Evolutionary conservation across 139 green algal genomes (phyloP).

Genomic region (Yamagishiella unicocca): DNA sequence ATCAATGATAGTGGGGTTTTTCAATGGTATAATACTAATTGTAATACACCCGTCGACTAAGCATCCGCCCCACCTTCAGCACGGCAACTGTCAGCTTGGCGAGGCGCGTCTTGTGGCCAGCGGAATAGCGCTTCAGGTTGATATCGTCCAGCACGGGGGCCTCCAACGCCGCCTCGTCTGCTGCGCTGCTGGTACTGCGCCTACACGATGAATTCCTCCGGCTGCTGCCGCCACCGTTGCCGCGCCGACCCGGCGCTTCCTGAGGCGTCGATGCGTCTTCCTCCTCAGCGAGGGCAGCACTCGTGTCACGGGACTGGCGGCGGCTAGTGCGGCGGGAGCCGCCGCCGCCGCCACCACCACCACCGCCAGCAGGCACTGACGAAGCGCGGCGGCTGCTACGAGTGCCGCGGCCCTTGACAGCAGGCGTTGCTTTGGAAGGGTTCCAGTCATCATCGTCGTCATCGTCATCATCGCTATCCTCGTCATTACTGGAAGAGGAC

Average conservation of each 20-base stretch:
- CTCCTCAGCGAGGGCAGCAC: no score
- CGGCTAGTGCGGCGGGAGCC: background rate
- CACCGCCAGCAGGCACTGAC: background rate
- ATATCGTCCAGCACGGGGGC: conserved; percentile 7
- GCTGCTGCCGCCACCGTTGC: no score
- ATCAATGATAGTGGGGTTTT: no score
- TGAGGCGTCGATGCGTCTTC: no score
- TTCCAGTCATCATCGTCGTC: conserved; percentile 62
- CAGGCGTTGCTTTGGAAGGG: conserved; percentile 60
- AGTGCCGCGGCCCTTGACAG: background rate
- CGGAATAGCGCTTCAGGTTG: conserved; percentile 32
- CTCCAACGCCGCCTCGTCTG: background rate
- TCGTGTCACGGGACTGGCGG: background rate
- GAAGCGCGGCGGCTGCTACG: conserved; percentile 22
- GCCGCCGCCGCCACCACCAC: background rate
- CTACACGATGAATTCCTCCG: no score
- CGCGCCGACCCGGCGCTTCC: no score
- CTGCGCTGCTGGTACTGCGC: background rate
- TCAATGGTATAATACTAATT: no score
- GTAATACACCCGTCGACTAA: no score
- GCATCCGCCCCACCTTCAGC: conserved; percentile 41
- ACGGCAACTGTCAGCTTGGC: conserved; percentile 71
- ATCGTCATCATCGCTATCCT: conserved; percentile 32
- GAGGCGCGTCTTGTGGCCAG: conserved; percentile 41
- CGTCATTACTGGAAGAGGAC: conserved; percentile 17